Percentiles rank a stretch among this genome's conserved stretches.
Conservation (phyloP, 495 filamentous ascomycete species). For the Jackrogersella multiformis region DNA sequence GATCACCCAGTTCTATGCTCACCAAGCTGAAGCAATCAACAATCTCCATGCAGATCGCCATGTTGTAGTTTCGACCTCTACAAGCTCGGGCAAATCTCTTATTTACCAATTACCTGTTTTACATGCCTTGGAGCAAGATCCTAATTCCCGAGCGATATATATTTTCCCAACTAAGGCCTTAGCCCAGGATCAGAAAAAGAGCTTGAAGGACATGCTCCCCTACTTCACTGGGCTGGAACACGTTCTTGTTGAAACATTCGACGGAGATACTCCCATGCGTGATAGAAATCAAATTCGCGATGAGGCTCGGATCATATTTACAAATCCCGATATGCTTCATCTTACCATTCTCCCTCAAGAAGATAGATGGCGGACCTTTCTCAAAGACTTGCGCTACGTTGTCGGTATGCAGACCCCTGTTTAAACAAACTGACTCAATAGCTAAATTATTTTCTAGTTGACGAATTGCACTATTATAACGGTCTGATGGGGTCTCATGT, state of each 20-base stretch:
- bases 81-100: conserved; percentile 93
- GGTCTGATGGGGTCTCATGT: conserved; percentile 94
- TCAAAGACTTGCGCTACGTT: conserved; percentile 89
- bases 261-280: conserved; percentile 89
- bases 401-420: conserved; percentile 63
- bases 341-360: conserved; percentile 94
- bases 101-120: conserved; percentile 97
- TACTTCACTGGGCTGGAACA: conserved; percentile 82
- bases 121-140: conserved; percentile 82
- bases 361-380: conserved; percentile 84
- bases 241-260: conserved; percentile 88
- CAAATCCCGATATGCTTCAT: conserved; percentile 98
- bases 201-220: conserved; percentile 81
- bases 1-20: conserved; percentile 89
- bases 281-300: conserved; percentile 84
- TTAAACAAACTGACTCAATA: neutral
- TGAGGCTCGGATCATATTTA: conserved; percentile 93
- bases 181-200: conserved; percentile 92
- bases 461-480: conserved; percentile 96
- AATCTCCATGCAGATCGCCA: conserved; percentile 81
- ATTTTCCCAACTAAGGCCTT: conserved; percentile 98
- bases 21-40: conserved; percentile 97
- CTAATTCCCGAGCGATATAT: conserved; percentile 86
- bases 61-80: conserved; percentile 94
- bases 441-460: conserved; percentile 54